Evolutionary conservation across 129 eudicot species (phyloP), one percentile per base, ranked within the genome.

Genomic region (Escallonia rubra): DNA sequence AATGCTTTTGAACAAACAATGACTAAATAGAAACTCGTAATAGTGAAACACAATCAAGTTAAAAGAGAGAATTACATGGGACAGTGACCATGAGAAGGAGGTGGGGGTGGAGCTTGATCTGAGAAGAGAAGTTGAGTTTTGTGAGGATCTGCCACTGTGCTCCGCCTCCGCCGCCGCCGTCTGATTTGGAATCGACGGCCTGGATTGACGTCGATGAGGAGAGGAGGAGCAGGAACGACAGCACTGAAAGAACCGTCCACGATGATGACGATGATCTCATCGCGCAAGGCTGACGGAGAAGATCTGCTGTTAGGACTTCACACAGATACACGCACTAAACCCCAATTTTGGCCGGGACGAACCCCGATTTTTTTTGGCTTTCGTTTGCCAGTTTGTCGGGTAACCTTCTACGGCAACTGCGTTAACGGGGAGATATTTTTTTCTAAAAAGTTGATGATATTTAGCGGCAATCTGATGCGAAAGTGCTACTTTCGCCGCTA

Each of bases 131-230:
- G 67, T 91, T 88, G 61, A 69, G 70, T 41, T 82, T 79, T 2
- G 98, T 82, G 60, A 91, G 83, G 38, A 78, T 83, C 79, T 86
- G 87, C 98, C 98, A 91, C 69, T 79, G 71, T 41, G 63, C 58
- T 65, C 65, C 16, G 51, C 41, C 54, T 41, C 67, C 51, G 42
- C 39, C 59, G 63, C 43, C 48, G 67, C 46, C 64, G 66, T 61
- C 68, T 48, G 76, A 56, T 58, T 66, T 65, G 45, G 70, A 74
- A 49, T 59, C 64, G 53, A 68, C 77, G 59, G 81, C 65, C 52
- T 42, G 72, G 64, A 59, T 67, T 59, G 77, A 65, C 7, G 63
- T 62, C 14, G 76, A 70, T 34, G 61, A 59, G 16, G 66, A 70
- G 61, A 78, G 12, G 12, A 78, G 7, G 10, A 66, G 49, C 39